Percentiles rank a stretch among this genome's conserved stretches.
Evolutionary conservation across 2,329 filamentous ascomycete species (phyloP).

Genomic region (Colletotrichum somersetense): DNA sequence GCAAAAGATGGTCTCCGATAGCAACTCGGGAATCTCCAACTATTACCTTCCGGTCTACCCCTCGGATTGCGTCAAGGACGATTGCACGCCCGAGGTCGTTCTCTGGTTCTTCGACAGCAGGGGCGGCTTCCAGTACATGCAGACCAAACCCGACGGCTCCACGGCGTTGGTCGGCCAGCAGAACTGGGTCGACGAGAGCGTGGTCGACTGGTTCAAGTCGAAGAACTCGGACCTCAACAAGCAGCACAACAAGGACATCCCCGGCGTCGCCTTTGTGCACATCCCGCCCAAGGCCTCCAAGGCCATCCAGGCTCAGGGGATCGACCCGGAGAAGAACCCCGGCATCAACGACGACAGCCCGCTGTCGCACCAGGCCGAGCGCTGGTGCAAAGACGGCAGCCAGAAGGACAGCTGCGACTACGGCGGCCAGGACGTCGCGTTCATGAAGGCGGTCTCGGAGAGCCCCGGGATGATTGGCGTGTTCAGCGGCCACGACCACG

Average conservation of each 20-base stretch:
- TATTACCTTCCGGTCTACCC: slow-evolving; percentile 62
- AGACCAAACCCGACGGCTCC: slow-evolving; percentile 44
- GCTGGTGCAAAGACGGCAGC: slow-evolving; percentile 58
- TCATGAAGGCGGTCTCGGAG: slow-evolving; percentile 71
- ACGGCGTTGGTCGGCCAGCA: slow-evolving; percentile 51
- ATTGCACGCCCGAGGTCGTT: slow-evolving; percentile 59
- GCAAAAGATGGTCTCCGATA: slow-evolving; percentile 53
- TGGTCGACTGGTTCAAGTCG: slow-evolving; percentile 60
- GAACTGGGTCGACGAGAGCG: slow-evolving; percentile 60
- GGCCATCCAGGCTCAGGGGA: slow-evolving; percentile 53
- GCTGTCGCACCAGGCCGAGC: slow-evolving; percentile 57
- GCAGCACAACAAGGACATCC: slow-evolving; percentile 53
- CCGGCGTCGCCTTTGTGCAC: slow-evolving; percentile 63
- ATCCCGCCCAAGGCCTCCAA: slow-evolving; percentile 60
- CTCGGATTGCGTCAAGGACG: slow-evolving; percentile 48
- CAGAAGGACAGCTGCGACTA: slow-evolving; percentile 55
- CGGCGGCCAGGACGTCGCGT: slow-evolving; percentile 67
- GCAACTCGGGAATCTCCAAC: slow-evolving; percentile 58
- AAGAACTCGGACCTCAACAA: slow-evolving; percentile 49
- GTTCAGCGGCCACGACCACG: slow-evolving; percentile 77
- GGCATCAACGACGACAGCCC: slow-evolving; percentile 60
- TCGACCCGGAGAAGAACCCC: slow-evolving; percentile 55
- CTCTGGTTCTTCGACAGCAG: slow-evolving; percentile 81
- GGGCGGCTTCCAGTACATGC: slow-evolving; percentile 65
- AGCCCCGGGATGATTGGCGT: slow-evolving; percentile 68